These are phyloP conservation scores for Biscogniauxia mediterranea DNA, from an alignment of 2,329 filamentous ascomycete species.

Conservation along the genomic window DNA sequence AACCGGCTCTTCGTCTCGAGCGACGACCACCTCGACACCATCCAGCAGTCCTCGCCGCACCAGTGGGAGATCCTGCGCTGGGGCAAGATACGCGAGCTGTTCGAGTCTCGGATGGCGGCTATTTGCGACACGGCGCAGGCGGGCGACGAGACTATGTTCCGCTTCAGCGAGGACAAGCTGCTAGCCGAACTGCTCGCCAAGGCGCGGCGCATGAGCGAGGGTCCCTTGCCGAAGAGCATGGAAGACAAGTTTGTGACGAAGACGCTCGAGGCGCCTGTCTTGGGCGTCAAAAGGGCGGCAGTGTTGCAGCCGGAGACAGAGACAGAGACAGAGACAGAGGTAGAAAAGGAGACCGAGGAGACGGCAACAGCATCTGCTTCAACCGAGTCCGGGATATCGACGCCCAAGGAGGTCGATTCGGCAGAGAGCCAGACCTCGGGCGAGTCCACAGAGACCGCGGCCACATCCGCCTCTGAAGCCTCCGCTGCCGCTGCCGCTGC, in stretches of 20 bases:
- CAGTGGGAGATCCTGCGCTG: slow-evolving; percentile 55
- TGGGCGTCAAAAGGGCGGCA: slow-evolving; percentile 58
- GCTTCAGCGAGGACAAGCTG: slow-evolving; percentile 72
- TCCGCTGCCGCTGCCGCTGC: slow-evolving; percentile 46
- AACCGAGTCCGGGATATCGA: slow-evolving; percentile 27
- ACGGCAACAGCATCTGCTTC: neutral
- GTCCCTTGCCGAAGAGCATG: slow-evolving; percentile 72
- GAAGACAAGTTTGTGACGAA: slow-evolving; percentile 81
- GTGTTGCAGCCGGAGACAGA: slow-evolving; percentile 14
- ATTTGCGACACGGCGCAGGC: slow-evolving; percentile 83
- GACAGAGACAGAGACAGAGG: neutral
- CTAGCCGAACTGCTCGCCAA: slow-evolving; percentile 65
- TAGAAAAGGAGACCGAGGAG: slow-evolving; percentile 11
- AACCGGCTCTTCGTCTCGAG: slow-evolving; percentile 58
- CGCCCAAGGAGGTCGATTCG: slow-evolving; percentile 30
- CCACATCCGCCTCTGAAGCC: slow-evolving; percentile 37
- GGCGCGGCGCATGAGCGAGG: slow-evolving; percentile 64
- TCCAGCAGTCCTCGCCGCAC: slow-evolving; percentile 55
- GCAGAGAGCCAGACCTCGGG: slow-evolving; percentile 44
- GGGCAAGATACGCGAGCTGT: slow-evolving; percentile 43
- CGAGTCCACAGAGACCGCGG: slow-evolving; percentile 35
- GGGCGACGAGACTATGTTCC: slow-evolving; percentile 82
- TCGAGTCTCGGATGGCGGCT: slow-evolving; percentile 65
- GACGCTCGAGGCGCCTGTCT: slow-evolving; percentile 72
- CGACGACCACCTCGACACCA: slow-evolving; percentile 69